Conservation (phyloP, 1,284 basidiomycete genomes). For the Tremellales sp. region DNA sequence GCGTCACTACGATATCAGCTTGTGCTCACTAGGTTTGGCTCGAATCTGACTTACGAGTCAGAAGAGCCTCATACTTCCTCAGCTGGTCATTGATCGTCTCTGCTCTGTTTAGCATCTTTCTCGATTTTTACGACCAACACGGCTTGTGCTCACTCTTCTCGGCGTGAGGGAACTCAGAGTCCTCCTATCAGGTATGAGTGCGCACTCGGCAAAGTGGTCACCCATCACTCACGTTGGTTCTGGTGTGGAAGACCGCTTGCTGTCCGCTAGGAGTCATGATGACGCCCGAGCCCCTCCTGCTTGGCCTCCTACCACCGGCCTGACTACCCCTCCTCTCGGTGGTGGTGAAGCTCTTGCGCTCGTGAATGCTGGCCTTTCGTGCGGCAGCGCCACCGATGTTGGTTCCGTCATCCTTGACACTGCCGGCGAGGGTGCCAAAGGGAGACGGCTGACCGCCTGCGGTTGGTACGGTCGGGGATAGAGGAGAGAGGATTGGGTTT, state of each 20-base stretch:
- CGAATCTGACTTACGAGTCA: constrained; percentile 48
- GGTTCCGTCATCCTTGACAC: constrained; percentile 43
- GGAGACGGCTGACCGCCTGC: constrained; percentile 2
- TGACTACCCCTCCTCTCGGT: constrained; percentile 14
- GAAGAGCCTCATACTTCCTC: constrained; percentile 78
- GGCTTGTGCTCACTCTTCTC: constrained; percentile 41
- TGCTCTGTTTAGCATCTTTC: constrained; percentile 14
- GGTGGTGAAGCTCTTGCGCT: constrained; percentile 6
- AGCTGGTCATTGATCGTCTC: constrained; percentile 76
- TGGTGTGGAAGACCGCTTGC: constrained; percentile 65
- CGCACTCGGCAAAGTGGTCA: too few relatives aligned
- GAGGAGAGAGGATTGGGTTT: not conserved
- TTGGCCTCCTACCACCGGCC: constrained; percentile 14
- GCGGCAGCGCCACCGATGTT: constrained; percentile 37
- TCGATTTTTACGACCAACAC: too few relatives aligned
- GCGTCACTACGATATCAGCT: constrained; percentile 62
- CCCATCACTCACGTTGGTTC: constrained; percentile 39
- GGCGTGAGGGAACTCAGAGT: constrained; percentile 47
- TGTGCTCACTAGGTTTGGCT: too few relatives aligned
- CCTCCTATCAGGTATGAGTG: too few relatives aligned
- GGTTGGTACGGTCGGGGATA: not conserved
- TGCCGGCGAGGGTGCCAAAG: constrained; percentile 1
- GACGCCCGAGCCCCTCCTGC: constrained; percentile 52
- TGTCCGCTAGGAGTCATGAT: constrained; percentile 66
- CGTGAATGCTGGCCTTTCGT: constrained; percentile 27